Evolutionary conservation across 148 eudicot species (phyloP), one percentile per base, ranked within the genome.

Genomic region (Vaccinium corymbosum): DNA sequence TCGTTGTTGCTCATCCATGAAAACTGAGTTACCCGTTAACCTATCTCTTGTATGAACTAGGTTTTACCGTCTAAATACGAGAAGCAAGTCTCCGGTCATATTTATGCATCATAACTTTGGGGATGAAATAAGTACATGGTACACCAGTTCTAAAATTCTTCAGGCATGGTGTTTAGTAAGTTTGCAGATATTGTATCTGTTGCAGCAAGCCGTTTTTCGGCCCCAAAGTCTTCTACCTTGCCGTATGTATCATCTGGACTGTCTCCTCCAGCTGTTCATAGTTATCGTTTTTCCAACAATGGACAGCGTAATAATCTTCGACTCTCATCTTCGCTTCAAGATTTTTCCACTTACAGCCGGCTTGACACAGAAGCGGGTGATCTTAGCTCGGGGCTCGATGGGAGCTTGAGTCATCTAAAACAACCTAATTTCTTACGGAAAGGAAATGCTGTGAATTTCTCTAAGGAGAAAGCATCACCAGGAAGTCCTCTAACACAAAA

Each of bases 261-360:
- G 83, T 92, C 93, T 3, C 98, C 98, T 86, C 87, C 92, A 64
- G 84, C 89, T 81, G 88, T 80, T 79, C 87, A 85, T 83, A 90
- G 84, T 78, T 89, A 87, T 85, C 82, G 84, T 82, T 87, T 87
- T 85, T 55, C 90, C 71, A 88, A 87, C 83, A 84, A 89, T 25
- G 90, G 85, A 80, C 86, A 85, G 57, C 92, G 87, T 88, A 91
- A 68, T 82, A 85, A 81, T 86, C 66, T 94, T 86, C 90, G 98
- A 62, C 83, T 85, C 10, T 97, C 98, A 48, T 88, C 98, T 57
- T 97, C 99, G 78, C 93, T 95, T 35, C 99, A 97, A 92, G 99
- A 97, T 90, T 86, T 97, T 64, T 93, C 97, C 78, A 87, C 88
- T 83, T 97, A 93, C 87, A 89, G 88, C 79, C 94, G 72, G 17